Conservation (phyloP, 768 basidiomycete species). For the Bullera alba region DNA sequence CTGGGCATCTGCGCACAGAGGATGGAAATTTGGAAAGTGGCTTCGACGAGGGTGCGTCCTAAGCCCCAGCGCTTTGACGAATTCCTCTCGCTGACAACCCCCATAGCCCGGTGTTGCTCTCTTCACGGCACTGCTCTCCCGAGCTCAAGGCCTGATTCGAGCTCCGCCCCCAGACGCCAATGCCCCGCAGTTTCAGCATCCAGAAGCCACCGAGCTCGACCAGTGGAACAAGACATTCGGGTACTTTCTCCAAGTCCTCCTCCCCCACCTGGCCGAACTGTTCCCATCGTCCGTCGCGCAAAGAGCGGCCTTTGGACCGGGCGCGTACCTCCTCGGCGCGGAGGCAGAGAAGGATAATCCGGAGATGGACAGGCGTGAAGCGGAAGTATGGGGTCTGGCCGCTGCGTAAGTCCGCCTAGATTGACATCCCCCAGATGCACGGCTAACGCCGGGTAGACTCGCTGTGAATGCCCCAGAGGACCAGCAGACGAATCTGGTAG, state of each 20-base stretch:
- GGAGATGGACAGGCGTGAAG: slow-evolving; percentile 43
- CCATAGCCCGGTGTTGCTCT: slow-evolving; percentile 81
- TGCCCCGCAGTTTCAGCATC: slow-evolving; percentile 45
- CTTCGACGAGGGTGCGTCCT: slow-evolving; percentile 67
- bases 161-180: slow-evolving; percentile 56
- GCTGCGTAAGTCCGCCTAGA: slow-evolving; percentile 55
- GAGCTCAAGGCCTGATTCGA: slow-evolving; percentile 87
- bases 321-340: slow-evolving; percentile 44
- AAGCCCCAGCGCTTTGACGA: not conserved
- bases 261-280: slow-evolving; percentile 66
- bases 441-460: slow-evolving; percentile 51
- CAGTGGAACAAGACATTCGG: slow-evolving; percentile 82
- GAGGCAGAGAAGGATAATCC: slow-evolving; percentile 36
- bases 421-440: slow-evolving; percentile 50
- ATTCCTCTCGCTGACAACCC: slow-evolving; percentile 1
- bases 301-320: slow-evolving; percentile 47
- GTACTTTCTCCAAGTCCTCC: slow-evolving; percentile 71
- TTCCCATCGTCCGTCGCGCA: slow-evolving; percentile 74
- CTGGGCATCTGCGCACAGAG: slow-evolving; percentile 74
- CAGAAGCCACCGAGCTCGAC: slow-evolving; percentile 60
- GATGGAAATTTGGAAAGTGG: slow-evolving; percentile 64
- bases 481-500: slow-evolving; percentile 83
- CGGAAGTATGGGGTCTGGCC: slow-evolving; percentile 45
- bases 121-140: slow-evolving; percentile 80
- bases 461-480: slow-evolving; percentile 70